Evolutionary conservation across 78 protist genomes (phyloP).

Genomic region (Dictyostelium firmibasis): DNA sequence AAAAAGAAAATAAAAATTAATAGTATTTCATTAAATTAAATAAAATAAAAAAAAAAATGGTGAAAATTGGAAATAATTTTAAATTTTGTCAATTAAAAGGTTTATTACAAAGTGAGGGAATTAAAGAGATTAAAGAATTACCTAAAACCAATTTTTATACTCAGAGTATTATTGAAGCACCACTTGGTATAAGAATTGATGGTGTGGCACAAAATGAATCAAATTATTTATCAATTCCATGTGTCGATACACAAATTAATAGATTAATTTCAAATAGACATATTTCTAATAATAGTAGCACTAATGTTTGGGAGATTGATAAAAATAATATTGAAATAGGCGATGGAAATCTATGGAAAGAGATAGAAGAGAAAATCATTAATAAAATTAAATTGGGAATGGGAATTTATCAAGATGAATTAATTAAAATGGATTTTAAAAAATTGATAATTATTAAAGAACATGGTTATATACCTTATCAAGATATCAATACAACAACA

Average conservation of each 20-base stretch:
- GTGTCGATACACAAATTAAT: neutral
- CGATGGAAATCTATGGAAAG: neutral
- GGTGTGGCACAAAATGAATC: neutral
- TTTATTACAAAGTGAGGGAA: neutral
- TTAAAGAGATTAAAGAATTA: neutral
- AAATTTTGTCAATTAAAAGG: neutral
- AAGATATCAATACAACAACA: neutral
- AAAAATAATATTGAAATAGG: neutral
- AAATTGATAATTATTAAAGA: neutral
- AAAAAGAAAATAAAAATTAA: too few relatives aligned
- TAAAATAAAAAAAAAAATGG: neutral
- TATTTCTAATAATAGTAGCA: neutral
- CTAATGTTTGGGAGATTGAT: neutral
- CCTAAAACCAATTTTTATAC: neutral
- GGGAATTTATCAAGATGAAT: slow-evolving; percentile 7
- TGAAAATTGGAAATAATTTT: neutral
- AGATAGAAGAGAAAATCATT: neutral
- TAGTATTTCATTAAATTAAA: too few relatives aligned
- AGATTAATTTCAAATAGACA: neutral
- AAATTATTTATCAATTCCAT: neutral
- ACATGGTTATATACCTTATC: neutral
- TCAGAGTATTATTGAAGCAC: neutral
- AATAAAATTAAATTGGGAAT: neutral
- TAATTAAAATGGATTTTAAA: neutral
- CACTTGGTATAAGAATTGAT: neutral